phyloP scores from a whole-genome alignment of 768 basidiomycete species.

The Auricularia auricula-judae region DNA sequence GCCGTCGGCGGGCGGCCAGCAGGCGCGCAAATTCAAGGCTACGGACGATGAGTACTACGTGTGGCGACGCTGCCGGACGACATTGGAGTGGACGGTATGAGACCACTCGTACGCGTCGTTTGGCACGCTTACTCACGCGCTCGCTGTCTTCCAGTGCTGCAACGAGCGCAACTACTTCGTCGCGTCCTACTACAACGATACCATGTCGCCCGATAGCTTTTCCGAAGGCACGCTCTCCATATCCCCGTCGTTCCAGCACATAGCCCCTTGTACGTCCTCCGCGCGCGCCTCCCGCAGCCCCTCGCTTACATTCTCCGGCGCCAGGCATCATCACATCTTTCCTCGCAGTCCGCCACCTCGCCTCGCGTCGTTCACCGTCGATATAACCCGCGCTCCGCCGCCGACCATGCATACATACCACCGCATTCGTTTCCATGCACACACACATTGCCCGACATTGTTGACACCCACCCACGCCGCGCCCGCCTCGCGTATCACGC shows the following conservation, averaged over 20 bases:
- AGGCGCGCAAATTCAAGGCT: background rate
- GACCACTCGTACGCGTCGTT: background rate
- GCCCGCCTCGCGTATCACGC: too few relatives aligned
- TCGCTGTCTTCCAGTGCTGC: background rate
- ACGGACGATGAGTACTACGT: background rate
- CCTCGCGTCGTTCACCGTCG: background rate
- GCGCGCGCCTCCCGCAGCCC: background rate
- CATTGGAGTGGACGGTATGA: background rate
- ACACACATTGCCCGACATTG: background rate
- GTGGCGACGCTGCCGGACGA: background rate
- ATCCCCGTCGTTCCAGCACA: background rate
- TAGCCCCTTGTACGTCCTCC: background rate
- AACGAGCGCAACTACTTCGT: background rate
- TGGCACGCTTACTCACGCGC: background rate
- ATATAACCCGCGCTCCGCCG: background rate
- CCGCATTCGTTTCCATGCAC: background rate
- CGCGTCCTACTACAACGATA: background rate
- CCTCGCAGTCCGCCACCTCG: background rate
- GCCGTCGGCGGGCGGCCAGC: background rate
- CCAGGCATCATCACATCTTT: background rate
- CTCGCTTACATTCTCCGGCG: background rate
- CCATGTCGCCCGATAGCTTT: background rate
- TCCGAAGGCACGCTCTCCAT: background rate
- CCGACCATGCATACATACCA: background rate
- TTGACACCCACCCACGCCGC: background rate